phyloP scores from a whole-genome alignment of 2,329 filamentous ascomycete species.

The Colletotrichum sp. region DNA sequence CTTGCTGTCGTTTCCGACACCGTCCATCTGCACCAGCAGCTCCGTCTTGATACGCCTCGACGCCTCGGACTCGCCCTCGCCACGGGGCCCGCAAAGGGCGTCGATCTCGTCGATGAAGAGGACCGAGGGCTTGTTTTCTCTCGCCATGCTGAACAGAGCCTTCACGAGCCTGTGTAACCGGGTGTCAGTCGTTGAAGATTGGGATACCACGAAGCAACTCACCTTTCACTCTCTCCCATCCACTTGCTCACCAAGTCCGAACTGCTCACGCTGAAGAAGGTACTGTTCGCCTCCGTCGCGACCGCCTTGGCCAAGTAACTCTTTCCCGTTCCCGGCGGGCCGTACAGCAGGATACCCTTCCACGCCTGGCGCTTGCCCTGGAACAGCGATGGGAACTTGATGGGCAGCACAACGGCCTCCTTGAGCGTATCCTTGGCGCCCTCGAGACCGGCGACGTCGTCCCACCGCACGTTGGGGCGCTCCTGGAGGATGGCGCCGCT shows the following conservation, averaged over 20 bases:
- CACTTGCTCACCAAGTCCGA: slow-evolving; percentile 98
- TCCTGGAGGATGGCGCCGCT: slow-evolving; percentile 93
- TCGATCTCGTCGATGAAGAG: slow-evolving; percentile 99
- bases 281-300: slow-evolving; percentile 97
- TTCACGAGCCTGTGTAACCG: slow-evolving; percentile 80
- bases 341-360: slow-evolving; percentile 97
- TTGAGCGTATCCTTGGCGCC: slow-evolving; percentile 95
- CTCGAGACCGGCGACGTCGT: slow-evolving; percentile 95
- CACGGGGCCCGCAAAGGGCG: slow-evolving; percentile 89
- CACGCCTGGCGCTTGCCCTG: slow-evolving; percentile 95
- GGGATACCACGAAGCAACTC: slow-evolving; percentile 27
- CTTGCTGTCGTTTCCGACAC: slow-evolving; percentile 93
- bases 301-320: slow-evolving; percentile 97
- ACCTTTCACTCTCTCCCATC: slow-evolving; percentile 99
- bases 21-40: slow-evolving; percentile 98
- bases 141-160: slow-evolving; percentile 94
- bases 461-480: slow-evolving; percentile 96
- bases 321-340: slow-evolving; percentile 96
- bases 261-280: slow-evolving; percentile 98
- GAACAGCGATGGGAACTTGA: slow-evolving; percentile 97
- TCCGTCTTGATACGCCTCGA: slow-evolving; percentile 98
- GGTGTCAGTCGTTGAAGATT: neutral
- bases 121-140: slow-evolving; percentile 97
- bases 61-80: slow-evolving; percentile 96
- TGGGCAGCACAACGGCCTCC: slow-evolving; percentile 95